A percentile compares a stretch with the other conserved stretches of the same genome.
Evolutionary conservation across 2,329 filamentous ascomycete species (phyloP).

Genomic region (Amauroascus niger): DNA sequence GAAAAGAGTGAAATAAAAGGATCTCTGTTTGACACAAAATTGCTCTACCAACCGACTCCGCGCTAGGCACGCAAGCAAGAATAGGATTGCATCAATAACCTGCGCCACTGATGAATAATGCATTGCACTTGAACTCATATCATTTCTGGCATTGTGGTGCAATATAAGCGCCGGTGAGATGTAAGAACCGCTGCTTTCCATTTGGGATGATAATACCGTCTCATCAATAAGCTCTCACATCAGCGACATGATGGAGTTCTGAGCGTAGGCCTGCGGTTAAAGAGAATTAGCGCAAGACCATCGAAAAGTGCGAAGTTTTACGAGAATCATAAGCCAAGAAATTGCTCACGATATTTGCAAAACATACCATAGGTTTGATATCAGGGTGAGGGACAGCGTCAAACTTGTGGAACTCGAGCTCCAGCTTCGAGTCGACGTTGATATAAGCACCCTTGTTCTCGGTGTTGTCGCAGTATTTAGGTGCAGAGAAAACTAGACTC

Average conservation of each 20-base stretch:
- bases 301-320: no score
- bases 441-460: slow-evolving; percentile 98
- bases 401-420: slow-evolving; percentile 86
- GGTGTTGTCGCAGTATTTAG: slow-evolving; percentile 93
- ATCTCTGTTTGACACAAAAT: background rate
- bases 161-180: background rate
- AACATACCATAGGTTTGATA: slow-evolving; percentile 73
- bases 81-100: background rate
- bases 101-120: background rate
- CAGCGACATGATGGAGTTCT: slow-evolving; percentile 32
- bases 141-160: background rate
- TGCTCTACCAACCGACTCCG: slow-evolving; percentile 6
- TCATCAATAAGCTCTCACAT: slow-evolving; percentile 16
- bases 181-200: background rate
- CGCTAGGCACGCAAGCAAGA: background rate
- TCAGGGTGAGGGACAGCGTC: slow-evolving; percentile 93
- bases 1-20: background rate
- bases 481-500: slow-evolving; percentile 76
- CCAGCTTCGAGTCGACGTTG: slow-evolving; percentile 85
- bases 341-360: no score
- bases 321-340: no score
- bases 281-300: background rate
- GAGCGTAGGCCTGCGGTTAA: slow-evolving; percentile 37
- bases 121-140: background rate
- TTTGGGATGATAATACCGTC: background rate